phyloP scores from a whole-genome alignment of 164 flowering plant species.

The Magnolia officinalis region DNA sequence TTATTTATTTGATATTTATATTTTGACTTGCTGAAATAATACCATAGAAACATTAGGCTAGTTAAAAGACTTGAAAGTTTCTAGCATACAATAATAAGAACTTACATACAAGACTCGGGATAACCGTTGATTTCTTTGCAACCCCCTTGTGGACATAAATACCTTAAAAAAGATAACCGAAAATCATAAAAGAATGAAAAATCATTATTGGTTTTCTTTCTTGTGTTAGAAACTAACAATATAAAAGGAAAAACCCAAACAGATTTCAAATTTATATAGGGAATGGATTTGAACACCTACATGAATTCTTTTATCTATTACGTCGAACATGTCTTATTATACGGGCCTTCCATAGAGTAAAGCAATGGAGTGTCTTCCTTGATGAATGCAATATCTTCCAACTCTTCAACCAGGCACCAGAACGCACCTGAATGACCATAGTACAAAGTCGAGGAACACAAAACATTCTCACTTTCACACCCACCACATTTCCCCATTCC shows the following conservation, averaged over 20 bases:
- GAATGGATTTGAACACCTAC: conserved; percentile 13
- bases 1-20: too few species aligned
- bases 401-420: conserved; percentile 31
- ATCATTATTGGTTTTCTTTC: not conserved
- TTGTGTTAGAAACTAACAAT: not conserved
- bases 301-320: conserved; percentile 33
- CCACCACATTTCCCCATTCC: conserved; percentile 28
- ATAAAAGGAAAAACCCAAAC: not conserved
- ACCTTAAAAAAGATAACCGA: conserved; percentile 13
- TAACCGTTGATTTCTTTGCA: conserved; percentile 35
- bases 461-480: conserved; percentile 27
- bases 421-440: conserved; percentile 28
- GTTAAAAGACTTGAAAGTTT: not conserved
- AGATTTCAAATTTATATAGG: not conserved
- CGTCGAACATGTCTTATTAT: conserved; percentile 31
- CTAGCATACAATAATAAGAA: not conserved
- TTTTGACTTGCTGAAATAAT: not conserved
- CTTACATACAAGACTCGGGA: conserved; percentile 33
- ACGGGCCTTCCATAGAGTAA: conserved; percentile 31
- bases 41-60: not conserved
- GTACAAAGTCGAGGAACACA: conserved; percentile 21
- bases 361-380: conserved; percentile 31
- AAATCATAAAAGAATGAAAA: not conserved
- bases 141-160: conserved; percentile 30
- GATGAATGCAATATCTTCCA: conserved; percentile 35